Base-by-base conservation (phyloP, 225 moss, liverwort and hornwort species). In the Polytrichum commune region DNA sequence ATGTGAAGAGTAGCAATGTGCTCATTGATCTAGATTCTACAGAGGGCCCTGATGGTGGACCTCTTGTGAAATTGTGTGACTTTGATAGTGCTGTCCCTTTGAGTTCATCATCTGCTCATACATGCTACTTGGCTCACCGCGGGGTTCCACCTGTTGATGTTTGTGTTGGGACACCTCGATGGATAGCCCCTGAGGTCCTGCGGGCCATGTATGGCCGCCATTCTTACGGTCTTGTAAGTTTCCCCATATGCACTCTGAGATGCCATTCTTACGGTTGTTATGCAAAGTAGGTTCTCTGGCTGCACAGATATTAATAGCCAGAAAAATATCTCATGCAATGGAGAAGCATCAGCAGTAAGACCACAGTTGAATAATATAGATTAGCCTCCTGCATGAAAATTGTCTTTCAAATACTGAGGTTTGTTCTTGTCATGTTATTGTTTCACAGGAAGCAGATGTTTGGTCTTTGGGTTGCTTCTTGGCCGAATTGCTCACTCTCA, bases 141-240 rank as follows among this genome's bases (percentile, higher is more conserved):
- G 95, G 95, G 70, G 95, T 95, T 56, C 95, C 95, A 66, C 77
- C 90, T 27, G 82, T 93, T 62, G 82, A 87, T 85, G 91, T 95
- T 55, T 95, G 95, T 76, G 95, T 95, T 53, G 95, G 95, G 62
- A 95, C 95, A 64, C 95, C 95, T 75, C 91, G 95, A 63, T 95
- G 95, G 95, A 86, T 95, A 71, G 95, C 95, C 79, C 95, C 95
- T 60, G 95, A 95, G 82, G 95, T 95, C n/a, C 84, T 95, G 67
- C 83, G 86, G 76, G 90, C 93, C 56, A 93, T 95, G 93, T 89
- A 93, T 78, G 93, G 82, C 56, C 86, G 86, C 67, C 91, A 85
- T 78, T 70, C 88, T 35, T 95, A 95, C 79, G 95, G 95, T 73
- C 70, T 93, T 86, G 95, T 95, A 84, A 78, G 82, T 57, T 60